These are phyloP conservation scores for Beauveria rudraprayagi DNA, from an alignment of 2,329 filamentous ascomycete species.

Conservation along the genomic window DNA sequence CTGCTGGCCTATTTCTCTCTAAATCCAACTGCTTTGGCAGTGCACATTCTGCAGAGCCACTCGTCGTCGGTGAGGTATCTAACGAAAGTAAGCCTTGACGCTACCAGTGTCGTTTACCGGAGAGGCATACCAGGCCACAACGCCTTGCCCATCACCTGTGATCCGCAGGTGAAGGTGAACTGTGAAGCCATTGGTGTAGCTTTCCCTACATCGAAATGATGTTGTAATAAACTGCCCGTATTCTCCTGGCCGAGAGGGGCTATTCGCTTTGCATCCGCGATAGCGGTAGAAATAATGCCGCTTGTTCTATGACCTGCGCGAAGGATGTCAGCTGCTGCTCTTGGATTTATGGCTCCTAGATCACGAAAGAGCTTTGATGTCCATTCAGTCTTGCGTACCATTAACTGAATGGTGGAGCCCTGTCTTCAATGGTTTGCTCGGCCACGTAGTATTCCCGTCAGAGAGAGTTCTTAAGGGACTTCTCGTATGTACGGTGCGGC, in stretches of 20 bases:
- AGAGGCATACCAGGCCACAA: constrained; percentile 55
- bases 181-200: constrained; percentile 67
- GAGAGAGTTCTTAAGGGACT: constrained; percentile 53
- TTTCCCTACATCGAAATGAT: constrained; percentile 67
- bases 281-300: constrained; percentile 87
- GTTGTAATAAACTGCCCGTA: constrained; percentile 26
- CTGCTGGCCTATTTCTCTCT: constrained; percentile 14
- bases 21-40: neutral
- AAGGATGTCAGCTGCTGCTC: neutral
- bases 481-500: constrained; percentile 55
- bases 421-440: constrained; percentile 37
- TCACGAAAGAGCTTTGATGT: too few species aligned
- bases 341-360: neutral
- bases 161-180: constrained; percentile 95
- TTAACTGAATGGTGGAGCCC: constrained; percentile 18
- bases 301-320: constrained; percentile 36
- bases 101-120: too few species aligned
- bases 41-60: constrained; percentile 13
- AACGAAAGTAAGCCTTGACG: neutral
- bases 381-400: neutral
- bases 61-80: constrained; percentile 17
- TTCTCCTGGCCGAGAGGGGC: constrained; percentile 66
- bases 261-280: constrained; percentile 75
- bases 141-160: constrained; percentile 72
- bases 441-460: constrained; percentile 51